phyloP scores from a whole-genome alignment of 768 basidiomycete species.

The Kwoniella shandongensis region DNA sequence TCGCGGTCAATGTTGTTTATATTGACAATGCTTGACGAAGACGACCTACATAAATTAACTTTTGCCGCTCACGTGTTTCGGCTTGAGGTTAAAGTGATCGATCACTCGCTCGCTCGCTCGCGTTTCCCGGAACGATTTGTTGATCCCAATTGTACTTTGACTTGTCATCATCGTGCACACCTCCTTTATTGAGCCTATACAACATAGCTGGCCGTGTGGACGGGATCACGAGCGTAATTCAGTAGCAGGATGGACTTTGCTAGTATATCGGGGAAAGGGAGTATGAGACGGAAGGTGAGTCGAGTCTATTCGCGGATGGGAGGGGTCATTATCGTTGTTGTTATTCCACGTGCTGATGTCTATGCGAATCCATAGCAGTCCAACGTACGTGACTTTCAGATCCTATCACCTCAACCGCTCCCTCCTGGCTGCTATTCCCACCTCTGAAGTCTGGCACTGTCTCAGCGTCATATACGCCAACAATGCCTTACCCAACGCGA shows the following conservation, averaged over 20 bases:
- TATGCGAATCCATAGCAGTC: conserved; percentile 12
- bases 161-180: too few species aligned
- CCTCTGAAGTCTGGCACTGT: too few species aligned
- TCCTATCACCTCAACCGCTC: not conserved
- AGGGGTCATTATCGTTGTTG: not conserved
- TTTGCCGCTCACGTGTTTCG: not conserved
- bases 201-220: too few species aligned
- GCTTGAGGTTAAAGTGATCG: too few species aligned
- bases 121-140: too few species aligned
- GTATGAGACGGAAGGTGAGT: conserved; percentile 31
- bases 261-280: conserved; percentile 20
- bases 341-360: conserved; percentile 1
- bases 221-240: not conserved
- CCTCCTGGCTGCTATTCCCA: too few species aligned
- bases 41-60: not conserved
- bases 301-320: not conserved
- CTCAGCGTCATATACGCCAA: too few species aligned
- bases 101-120: too few species aligned
- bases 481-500: too few species aligned
- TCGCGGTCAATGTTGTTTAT: too few species aligned
- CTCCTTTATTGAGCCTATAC: too few species aligned
- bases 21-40: too few species aligned
- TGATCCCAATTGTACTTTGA: not conserved
- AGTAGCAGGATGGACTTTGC: conserved; percentile 23
- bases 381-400: conserved; percentile 10